A percentile compares a stretch with the other conserved stretches of the same genome.
Conservation (phyloP, 2,329 filamentous ascomycete genomes). For the Fusarium cyanostomum region DNA sequence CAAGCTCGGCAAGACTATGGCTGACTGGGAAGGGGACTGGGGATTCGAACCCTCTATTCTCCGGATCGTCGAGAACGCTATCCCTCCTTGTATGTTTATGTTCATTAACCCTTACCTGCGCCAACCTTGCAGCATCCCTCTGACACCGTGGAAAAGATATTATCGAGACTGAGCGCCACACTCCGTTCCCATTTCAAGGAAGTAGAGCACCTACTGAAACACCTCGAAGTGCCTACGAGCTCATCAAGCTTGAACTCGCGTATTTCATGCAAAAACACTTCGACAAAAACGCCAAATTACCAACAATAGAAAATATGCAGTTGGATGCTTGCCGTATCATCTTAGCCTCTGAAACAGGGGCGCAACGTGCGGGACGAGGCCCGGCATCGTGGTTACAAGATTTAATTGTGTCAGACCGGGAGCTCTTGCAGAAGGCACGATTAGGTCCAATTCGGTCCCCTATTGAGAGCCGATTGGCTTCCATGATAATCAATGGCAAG, state of each 20-base stretch:
- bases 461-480: conserved; percentile 28
- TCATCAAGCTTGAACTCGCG: conserved; percentile 49
- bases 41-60: conserved; percentile 50
- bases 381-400: conserved; percentile 42
- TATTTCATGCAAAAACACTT: conserved; percentile 41
- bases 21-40: conserved; percentile 56
- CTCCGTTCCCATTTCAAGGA: conserved; percentile 36
- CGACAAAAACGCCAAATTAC: conserved; percentile 30
- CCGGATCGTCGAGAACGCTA: conserved; percentile 53
- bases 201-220: conserved; percentile 28
- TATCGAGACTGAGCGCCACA: conserved; percentile 32
- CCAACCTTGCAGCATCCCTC: background rate
- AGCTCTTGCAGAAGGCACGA: conserved; percentile 25
- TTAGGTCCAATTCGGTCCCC: conserved; percentile 40
- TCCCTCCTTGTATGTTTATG: conserved; percentile 50
- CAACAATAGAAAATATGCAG: conserved; percentile 33
- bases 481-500: conserved; percentile 42
- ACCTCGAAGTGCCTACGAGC: conserved; percentile 46
- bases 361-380: background rate
- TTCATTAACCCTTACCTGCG: rapidly evolving
- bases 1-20: conserved; percentile 53
- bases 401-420: conserved; percentile 28
- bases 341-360: conserved; percentile 39
- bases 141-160: conserved; percentile 12
- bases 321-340: conserved; percentile 43